Percentiles rank a stretch among this genome's conserved stretches.
phyloP scores from a whole-genome alignment of 352 stramenopile species.

The Poterioochromonas sp. region DNA sequence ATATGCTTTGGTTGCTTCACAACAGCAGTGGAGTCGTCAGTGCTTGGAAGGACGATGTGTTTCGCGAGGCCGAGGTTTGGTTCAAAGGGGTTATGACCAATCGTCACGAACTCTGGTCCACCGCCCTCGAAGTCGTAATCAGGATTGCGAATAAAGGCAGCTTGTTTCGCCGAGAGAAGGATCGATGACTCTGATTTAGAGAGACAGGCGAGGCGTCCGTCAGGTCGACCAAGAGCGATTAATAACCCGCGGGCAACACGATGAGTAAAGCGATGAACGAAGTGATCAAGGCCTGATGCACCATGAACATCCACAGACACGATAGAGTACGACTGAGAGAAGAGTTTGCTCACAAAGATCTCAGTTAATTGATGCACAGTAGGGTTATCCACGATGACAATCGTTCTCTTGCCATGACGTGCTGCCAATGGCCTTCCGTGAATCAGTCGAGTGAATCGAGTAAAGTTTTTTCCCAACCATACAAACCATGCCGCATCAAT shows the following conservation, averaged over 20 bases:
- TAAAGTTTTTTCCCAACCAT: conserved; percentile 35
- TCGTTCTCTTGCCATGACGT: conserved; percentile 40
- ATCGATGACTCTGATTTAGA: conserved; percentile 39
- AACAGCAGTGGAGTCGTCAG: too few relatives aligned
- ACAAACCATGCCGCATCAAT: conserved; percentile 40
- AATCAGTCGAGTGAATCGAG: conserved; percentile 10
- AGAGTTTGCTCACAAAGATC: conserved; percentile 43
- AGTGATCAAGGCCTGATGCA: conserved; percentile 40
- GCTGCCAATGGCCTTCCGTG: conserved; percentile 30
- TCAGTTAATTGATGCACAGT: conserved; percentile 42
- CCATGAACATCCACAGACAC: conserved; percentile 41
- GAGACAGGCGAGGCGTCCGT: conserved; percentile 34
- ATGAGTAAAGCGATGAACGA: conserved; percentile 44
- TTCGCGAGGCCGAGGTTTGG: conserved; percentile 30
- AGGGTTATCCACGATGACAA: conserved; percentile 43
- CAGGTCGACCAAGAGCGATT: conserved; percentile 42
- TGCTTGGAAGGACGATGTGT: conserved; percentile 28
- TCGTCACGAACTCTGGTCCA: conserved; percentile 40
- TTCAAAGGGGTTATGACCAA: conserved; percentile 43
- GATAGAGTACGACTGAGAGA: conserved; percentile 40
- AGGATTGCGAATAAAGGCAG: conserved; percentile 37
- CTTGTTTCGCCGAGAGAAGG: conserved; percentile 40
- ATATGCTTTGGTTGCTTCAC: too few relatives aligned
- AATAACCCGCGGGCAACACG: conserved; percentile 41
- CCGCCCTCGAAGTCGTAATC: conserved; percentile 16